Conservation (phyloP, 257 asterid genomes). For the Salvia miltiorrhiza region DNA sequence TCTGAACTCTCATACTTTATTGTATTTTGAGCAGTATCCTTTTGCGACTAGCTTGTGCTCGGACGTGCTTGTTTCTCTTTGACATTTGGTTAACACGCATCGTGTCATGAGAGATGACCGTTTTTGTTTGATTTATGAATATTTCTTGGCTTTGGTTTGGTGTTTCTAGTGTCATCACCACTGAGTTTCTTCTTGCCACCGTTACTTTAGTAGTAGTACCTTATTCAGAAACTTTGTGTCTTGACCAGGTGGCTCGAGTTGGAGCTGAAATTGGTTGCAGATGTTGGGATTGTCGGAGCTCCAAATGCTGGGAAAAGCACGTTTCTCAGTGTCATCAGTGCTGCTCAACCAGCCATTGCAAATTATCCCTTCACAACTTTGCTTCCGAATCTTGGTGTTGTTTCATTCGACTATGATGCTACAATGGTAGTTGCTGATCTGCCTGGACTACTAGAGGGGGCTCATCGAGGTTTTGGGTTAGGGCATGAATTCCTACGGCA, state of each 20-base stretch:
- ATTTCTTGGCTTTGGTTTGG: background rate
- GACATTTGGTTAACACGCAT: background rate
- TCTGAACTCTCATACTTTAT: background rate
- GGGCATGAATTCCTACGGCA: constrained; percentile 97
- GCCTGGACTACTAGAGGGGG: constrained; percentile 96
- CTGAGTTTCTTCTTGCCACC: background rate
- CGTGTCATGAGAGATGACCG: background rate
- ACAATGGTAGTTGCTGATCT: constrained; percentile 90
- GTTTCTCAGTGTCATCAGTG: constrained; percentile 82
- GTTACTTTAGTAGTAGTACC: background rate
- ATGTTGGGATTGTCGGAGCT: constrained; percentile 94
- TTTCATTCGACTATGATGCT: constrained; percentile 82
- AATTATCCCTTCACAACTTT: constrained; percentile 95
- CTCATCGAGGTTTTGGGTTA: constrained; percentile 93
- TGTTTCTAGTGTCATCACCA: background rate
- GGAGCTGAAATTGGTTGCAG: constrained; percentile 96
- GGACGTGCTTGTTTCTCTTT: background rate
- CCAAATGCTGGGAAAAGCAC: constrained; percentile 99
- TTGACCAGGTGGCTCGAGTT: constrained; percentile 85
- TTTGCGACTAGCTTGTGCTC: background rate
- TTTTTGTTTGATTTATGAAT: background rate
- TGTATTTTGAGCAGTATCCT: background rate
- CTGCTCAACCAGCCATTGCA: constrained; percentile 91
- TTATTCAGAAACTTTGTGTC: constrained; percentile 18
- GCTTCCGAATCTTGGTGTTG: constrained; percentile 99